Evolutionary conservation across 164 flowering plant genomes (phyloP).

Genomic region (Aristolochia contorta): DNA sequence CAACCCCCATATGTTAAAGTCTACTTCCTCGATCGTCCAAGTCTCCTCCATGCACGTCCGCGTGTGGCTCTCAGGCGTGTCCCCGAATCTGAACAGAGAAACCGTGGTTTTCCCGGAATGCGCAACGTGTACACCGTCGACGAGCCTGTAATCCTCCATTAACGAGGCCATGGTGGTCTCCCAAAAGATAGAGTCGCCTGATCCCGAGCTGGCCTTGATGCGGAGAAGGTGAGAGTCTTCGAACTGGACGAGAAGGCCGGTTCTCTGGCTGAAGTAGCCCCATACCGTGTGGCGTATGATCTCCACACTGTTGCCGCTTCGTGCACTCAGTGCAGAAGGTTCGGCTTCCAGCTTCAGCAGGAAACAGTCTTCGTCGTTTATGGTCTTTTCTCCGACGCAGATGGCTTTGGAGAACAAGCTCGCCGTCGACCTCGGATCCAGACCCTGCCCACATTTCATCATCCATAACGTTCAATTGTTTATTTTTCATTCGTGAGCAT

Average conservation of each 20-base stretch:
- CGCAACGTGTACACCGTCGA: slow-evolving; percentile 60
- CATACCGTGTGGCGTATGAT: slow-evolving; percentile 56
- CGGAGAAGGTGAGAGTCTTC: slow-evolving; percentile 68
- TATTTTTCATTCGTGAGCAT: no score
- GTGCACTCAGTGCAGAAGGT: slow-evolving; percentile 42
- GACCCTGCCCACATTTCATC: slow-evolving; percentile 35
- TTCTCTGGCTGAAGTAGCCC: slow-evolving; percentile 61
- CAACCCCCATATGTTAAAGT: slow-evolving; percentile 53
- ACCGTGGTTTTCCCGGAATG: slow-evolving; percentile 51
- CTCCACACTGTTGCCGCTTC: slow-evolving; percentile 65
- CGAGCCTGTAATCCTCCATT: slow-evolving; percentile 46
- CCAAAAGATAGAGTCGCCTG: slow-evolving; percentile 52
- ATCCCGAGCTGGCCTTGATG: slow-evolving; percentile 43
- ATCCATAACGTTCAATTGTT: neutral
- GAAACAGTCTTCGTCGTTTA: slow-evolving; percentile 64
- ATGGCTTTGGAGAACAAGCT: slow-evolving; percentile 57
- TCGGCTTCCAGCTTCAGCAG: slow-evolving; percentile 56
- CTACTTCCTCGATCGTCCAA: slow-evolving; percentile 65
- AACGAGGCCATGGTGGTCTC: slow-evolving; percentile 60
- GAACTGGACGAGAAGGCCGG: slow-evolving; percentile 52
- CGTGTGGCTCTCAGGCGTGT: slow-evolving; percentile 58
- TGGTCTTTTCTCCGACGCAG: slow-evolving; percentile 62
- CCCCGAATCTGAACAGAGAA: slow-evolving; percentile 51
- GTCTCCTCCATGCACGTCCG: slow-evolving; percentile 57
- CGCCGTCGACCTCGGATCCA: slow-evolving; percentile 60